Evolutionary conservation across 2,329 filamentous ascomycete species (phyloP), one percentile per base, ranked within the genome.

Genomic region (Colletotrichum sp.): DNA sequence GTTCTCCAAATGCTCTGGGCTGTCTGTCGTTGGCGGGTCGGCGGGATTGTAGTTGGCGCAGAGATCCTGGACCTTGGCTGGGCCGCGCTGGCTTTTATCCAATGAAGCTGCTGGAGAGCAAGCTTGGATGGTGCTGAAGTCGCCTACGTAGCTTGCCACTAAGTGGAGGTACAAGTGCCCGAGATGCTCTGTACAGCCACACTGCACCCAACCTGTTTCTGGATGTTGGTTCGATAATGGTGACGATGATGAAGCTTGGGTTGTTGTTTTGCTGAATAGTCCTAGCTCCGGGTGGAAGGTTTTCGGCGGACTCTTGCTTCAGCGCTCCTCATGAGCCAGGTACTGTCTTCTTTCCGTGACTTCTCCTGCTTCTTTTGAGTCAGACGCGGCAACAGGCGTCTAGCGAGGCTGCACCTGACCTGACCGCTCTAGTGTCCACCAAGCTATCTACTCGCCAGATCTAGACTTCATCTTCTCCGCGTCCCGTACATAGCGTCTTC

Each of bases 361-460:
- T 69, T 34, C 27, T 36, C 60, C n/a, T 48, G 44, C 44, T 19
- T 16, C 65, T n/a, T 30, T 68, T 32, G 64, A 74, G 48, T 70
- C 71, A 74, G 39, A 71, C 36, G 64, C 48, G 30, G 28, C 57
- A 30, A 34, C 39, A 16, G 36, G 32, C 22, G 22, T 36, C 57
- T 30, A 60, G 52, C 34, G 34, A 77, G 59, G 68, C 60, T 70
- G 59, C 75, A 69, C 65, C 67, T 77, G 73, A 77, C 63, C 57
- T 34, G 64, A 25, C 61, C 68, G 16, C 28, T 74, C 36, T 27
- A 34, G 44, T 63, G 27, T 34, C 28, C 55, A 27, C 55, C 15
- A 13, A 25, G 8, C 48, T 30, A 16, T 36, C 55, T 15, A 69
- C 28, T 34, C 36, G 44, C 44, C 32, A 61, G 30, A 22, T 22